Conservation (phyloP, 371 early-diverging fungal species). For the Blakeslea trispora region DNA sequence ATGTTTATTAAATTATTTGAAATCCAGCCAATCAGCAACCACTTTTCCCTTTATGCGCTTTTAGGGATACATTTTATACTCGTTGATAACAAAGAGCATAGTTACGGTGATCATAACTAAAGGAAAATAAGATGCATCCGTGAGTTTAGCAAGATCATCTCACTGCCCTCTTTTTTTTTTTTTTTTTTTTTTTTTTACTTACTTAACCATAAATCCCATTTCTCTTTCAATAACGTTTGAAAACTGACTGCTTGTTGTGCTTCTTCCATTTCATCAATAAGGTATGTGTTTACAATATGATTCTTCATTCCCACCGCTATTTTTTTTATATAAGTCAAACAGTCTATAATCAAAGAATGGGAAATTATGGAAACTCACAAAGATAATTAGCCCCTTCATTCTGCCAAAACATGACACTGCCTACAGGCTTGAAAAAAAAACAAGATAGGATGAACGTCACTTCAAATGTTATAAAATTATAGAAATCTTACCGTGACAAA, state of each 20-base stretch:
- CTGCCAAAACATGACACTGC: conserved; percentile 23
- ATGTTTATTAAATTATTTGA: no score
- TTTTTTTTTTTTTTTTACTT: conserved; percentile 28
- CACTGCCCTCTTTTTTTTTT: conserved; percentile 31
- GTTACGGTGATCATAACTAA: conserved; percentile 19
- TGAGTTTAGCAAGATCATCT: neutral
- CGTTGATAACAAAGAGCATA: conserved; percentile 19
- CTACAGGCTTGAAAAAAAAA: conserved; percentile 13
- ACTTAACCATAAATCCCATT: conserved; percentile 35
- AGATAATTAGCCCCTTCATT: conserved; percentile 14
- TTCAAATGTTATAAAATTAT: no score
- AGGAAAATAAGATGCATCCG: neutral
- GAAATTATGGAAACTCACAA: conserved; percentile 24
- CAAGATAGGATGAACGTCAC: no score
- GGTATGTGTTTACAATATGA: conserved; percentile 28
- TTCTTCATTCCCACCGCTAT: conserved; percentile 35
- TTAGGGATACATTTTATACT: conserved; percentile 18
- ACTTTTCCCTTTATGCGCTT: no score
- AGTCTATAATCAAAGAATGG: neutral
- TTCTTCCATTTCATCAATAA: conserved; percentile 28
- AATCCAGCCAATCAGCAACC: neutral
- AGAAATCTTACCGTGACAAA: conserved; percentile 18
- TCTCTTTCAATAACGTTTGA: conserved; percentile 28
- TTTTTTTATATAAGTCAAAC: neutral
- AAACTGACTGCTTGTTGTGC: conserved; percentile 22